Evolutionary conservation across 805 yeast genomes (phyloP), one percentile per base, ranked within the genome.

Genomic region (Limtongia smithiae): DNA sequence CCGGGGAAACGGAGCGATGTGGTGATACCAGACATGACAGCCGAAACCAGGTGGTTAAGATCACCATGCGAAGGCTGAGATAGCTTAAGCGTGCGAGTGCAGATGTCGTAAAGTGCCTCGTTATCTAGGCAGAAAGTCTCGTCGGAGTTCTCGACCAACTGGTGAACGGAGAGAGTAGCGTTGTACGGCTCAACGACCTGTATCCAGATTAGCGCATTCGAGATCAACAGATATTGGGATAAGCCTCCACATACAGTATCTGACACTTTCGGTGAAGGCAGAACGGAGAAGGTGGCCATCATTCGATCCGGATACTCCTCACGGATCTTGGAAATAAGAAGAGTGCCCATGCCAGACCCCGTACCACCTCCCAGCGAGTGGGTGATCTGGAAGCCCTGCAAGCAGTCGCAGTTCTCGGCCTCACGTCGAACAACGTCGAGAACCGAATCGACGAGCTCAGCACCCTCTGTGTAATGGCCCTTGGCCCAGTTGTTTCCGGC

Each of bases 401-500:
- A 77, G 51, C 95, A 83, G 69, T 90, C 97, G 67, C 94, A 80
- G 22, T 87, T 87, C 74, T 89, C 97, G 24, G 95, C 95, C 72
- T 90, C 96, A 70, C 96, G 82, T 71, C 96, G 81, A 43, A 89
- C 81, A 31, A 85, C 93, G 60, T 89, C 97, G 77, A 90, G 71
- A 22, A 89, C 96, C 15, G 93, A 80, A 65, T 90, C 96, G 43
- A 89, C 90, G 60, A 89, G 77, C 74, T 89, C 97, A 3, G 96
- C 96, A 61, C 97, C 97, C 70, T 89, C 97, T 37, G 97, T 89
- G 74, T 89, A 89, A 72, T 84, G 94, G 66, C 97, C 97, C 68
- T 88, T 90, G 53, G 97, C 97, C 96, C 96, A 89, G 60, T 86
- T 94, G 67, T 89, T 89, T 60, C 96, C 97, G 2, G 97, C 97